phyloP scores from a whole-genome alignment of 78 protist species.

The Acrasis kona region DNA sequence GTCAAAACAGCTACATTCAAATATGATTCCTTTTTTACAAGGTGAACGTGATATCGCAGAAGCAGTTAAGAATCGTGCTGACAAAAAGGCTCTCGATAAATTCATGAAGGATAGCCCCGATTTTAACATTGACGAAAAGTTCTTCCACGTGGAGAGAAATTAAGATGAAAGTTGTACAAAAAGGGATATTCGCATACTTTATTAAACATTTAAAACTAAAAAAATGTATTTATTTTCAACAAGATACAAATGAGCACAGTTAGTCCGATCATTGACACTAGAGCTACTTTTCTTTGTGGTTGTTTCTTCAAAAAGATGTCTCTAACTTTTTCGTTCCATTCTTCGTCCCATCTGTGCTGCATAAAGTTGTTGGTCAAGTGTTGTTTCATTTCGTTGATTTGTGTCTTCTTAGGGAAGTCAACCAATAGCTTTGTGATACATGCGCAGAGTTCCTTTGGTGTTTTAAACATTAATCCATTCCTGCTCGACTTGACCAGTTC shows the following conservation, averaged over 20 bases:
- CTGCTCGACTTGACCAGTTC: constrained; percentile 45
- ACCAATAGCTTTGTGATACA: neutral
- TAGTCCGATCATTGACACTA: too few relatives aligned
- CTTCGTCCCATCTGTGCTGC: neutral
- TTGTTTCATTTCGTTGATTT: neutral
- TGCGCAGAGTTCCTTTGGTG: neutral
- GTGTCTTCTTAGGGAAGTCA: neutral
- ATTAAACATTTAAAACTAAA: too few relatives aligned
- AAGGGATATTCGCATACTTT: too few relatives aligned
- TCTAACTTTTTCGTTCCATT: neutral
- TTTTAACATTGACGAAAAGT: too few relatives aligned
- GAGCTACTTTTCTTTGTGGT: too few relatives aligned
- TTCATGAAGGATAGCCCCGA: neutral
- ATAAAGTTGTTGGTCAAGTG: neutral
- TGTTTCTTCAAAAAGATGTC: too few relatives aligned
- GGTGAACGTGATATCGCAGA: neutral
- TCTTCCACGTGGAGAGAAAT: too few relatives aligned
- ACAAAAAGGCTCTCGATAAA: neutral
- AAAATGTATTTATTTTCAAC: too few relatives aligned
- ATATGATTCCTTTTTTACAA: neutral
- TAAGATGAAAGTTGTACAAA: too few relatives aligned
- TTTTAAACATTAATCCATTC: constrained; percentile 41
- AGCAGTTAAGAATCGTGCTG: neutral
- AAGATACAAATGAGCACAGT: too few relatives aligned
- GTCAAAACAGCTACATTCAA: neutral